Evolutionary conservation across 139 green algal species (phyloP).

Genomic region (Coccomyxa sp.): DNA sequence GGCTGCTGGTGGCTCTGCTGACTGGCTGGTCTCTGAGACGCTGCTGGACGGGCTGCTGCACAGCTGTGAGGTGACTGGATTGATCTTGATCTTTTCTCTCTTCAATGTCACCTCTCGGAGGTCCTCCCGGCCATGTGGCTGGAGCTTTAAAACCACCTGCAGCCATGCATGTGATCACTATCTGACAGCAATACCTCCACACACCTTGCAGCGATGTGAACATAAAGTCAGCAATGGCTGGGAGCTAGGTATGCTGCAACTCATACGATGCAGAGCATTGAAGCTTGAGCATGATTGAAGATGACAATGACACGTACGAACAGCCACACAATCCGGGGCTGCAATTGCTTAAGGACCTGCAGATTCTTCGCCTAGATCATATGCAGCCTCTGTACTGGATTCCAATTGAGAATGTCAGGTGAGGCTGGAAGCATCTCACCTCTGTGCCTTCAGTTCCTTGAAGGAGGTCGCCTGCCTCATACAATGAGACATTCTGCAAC

Average conservation of each 20-base stretch:
- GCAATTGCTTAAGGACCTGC: too few relatives aligned
- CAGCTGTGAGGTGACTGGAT: slow-evolving; percentile 61
- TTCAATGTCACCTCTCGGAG: slow-evolving; percentile 29
- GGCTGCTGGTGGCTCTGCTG: background rate
- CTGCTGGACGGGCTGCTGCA: slow-evolving; percentile 44
- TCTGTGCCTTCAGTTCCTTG: slow-evolving; percentile 59
- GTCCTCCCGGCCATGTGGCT: background rate
- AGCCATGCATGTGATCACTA: background rate
- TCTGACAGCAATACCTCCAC: too few relatives aligned
- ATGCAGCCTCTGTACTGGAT: background rate
- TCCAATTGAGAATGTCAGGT: background rate
- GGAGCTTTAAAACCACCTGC: background rate
- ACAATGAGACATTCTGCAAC: slow-evolving; percentile 72
- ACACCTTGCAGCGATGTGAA: too few relatives aligned
- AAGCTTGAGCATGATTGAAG: too few relatives aligned
- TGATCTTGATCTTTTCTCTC: slow-evolving; percentile 59
- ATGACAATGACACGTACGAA: too few relatives aligned
- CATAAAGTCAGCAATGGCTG: too few relatives aligned
- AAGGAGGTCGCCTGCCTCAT: slow-evolving; percentile 80
- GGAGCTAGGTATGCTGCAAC: too few relatives aligned
- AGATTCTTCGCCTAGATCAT: background rate
- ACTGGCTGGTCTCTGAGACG: background rate
- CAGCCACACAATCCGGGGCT: too few relatives aligned
- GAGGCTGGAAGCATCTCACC: slow-evolving; percentile 24
- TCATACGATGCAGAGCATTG: too few relatives aligned